These are phyloP conservation scores for Aspergillus sp. DNA, from an alignment of 2,329 filamentous ascomycete genomes.

Conservation along the genomic window DNA sequence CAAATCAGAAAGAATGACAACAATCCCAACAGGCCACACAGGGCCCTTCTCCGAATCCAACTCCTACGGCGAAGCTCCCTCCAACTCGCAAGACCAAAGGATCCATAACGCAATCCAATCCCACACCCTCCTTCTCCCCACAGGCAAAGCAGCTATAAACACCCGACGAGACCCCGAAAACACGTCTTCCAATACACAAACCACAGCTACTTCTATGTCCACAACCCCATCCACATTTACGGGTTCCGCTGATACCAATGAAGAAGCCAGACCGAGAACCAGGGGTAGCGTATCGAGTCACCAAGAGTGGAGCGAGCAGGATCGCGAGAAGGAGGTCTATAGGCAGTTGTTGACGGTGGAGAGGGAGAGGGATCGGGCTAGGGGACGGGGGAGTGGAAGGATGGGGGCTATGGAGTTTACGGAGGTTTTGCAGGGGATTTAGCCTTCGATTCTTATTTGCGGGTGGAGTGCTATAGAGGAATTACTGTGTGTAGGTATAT, in stretches of 20 bases:
- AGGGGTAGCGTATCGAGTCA: slow-evolving; percentile 15
- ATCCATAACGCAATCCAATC: too few species aligned
- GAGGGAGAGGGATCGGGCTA: slow-evolving; percentile 27
- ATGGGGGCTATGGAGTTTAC: slow-evolving; percentile 49
- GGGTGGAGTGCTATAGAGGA: too few species aligned
- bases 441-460: background rate
- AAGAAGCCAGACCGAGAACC: slow-evolving; percentile 23
- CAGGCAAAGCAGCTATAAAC: background rate
- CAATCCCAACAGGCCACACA: slow-evolving; percentile 7
- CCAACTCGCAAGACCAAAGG: too few species aligned
- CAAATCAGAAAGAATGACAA: background rate
- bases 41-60: slow-evolving; percentile 5
- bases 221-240: background rate
- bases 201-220: background rate
- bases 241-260: background rate
- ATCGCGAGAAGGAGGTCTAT: slow-evolving; percentile 54
- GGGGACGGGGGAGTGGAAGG: too few species aligned
- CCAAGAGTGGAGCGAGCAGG: slow-evolving; percentile 37
- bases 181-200: background rate
- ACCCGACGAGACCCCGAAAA: background rate
- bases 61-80: slow-evolving; percentile 1
- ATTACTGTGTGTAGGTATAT: too few species aligned
- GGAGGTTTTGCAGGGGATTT: slow-evolving; percentile 39
- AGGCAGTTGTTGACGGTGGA: slow-evolving; percentile 26
- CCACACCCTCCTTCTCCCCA: slow-evolving; percentile 5